Conservation (phyloP, 108 stramenopile species). For the Nitzschia palea region DNA sequence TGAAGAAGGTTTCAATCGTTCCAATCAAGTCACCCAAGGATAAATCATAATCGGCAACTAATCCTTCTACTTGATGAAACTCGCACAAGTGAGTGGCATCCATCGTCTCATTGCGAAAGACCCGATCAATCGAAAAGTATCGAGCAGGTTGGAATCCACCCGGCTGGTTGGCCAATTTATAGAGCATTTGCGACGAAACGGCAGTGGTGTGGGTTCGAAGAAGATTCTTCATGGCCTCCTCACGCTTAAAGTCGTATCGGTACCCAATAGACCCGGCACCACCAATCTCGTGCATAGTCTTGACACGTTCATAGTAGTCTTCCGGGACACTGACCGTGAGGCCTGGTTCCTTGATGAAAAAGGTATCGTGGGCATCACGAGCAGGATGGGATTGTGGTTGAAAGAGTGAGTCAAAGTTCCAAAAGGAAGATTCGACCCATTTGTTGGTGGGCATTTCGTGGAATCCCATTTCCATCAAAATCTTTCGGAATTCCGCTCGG, state of each 20-base stretch:
- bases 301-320: conserved; percentile 97
- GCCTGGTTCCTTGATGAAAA: conserved; percentile 98
- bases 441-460: conserved; percentile 99
- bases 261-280: conserved; percentile 96
- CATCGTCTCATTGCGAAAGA: conserved; percentile 99
- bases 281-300: conserved; percentile 96
- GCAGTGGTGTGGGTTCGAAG: conserved; percentile 99
- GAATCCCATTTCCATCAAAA: conserved; percentile 99
- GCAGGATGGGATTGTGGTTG: conserved; percentile 99
- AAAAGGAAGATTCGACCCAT: conserved; percentile 98
- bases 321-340: conserved; percentile 85
- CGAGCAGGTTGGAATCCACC: conserved; percentile 96
- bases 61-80: conserved; percentile 99
- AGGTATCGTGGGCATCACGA: conserved; percentile 99
- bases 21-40: conserved; percentile 97
- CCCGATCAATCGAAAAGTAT: conserved; percentile 98
- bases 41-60: conserved; percentile 98
- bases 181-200: conserved; percentile 94
- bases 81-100: conserved; percentile 99
- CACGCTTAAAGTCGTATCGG: conserved; percentile 91
- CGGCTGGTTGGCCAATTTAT: conserved; percentile 93
- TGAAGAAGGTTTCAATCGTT: conserved; percentile 98
- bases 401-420: conserved; percentile 99
- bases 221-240: conserved; percentile 97
- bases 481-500: conserved; percentile 91